Evolutionary conservation across 495 filamentous ascomycete genomes (phyloP).

Genomic region (Neurospora sp.): DNA sequence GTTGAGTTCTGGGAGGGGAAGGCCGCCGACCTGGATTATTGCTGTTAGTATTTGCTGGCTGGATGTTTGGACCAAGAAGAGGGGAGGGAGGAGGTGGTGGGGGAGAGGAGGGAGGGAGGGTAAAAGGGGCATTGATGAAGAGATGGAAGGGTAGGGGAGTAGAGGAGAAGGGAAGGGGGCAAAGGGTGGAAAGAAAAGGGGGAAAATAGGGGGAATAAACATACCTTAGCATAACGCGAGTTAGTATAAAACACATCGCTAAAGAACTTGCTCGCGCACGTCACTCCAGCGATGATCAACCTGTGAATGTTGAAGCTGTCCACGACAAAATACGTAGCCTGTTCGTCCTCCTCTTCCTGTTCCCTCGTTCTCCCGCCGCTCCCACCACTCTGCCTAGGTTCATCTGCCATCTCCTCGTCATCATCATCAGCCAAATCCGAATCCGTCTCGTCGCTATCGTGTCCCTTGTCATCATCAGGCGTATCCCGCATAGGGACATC

Average conservation of each 20-base stretch:
- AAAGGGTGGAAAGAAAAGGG: background rate
- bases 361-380: background rate
- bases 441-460: conserved; percentile 26
- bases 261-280: conserved; percentile 99
- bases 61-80: background rate
- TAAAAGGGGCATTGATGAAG: background rate
- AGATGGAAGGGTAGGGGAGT: background rate
- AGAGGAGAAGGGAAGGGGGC: background rate
- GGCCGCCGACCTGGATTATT: conserved; percentile 68
- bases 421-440: conserved; percentile 31
- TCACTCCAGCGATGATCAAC: conserved; percentile 93
- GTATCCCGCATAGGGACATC: conserved; percentile 28
- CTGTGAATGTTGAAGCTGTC: conserved; percentile 99
- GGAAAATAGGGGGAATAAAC: conserved; percentile 4
- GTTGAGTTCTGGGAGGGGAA: conserved; percentile 94
- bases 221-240: conserved; percentile 96
- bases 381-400: background rate
- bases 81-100: background rate
- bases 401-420: conserved; percentile 7
- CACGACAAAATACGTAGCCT: conserved; percentile 75
- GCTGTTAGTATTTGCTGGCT: background rate
- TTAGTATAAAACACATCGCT: conserved; percentile 99
- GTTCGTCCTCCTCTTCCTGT: conserved; percentile 6
- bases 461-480: conserved; percentile 13
- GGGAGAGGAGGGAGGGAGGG: background rate